phyloP scores from a whole-genome alignment of 164 flowering plant genomes.

The Pachysandra terminalis region DNA sequence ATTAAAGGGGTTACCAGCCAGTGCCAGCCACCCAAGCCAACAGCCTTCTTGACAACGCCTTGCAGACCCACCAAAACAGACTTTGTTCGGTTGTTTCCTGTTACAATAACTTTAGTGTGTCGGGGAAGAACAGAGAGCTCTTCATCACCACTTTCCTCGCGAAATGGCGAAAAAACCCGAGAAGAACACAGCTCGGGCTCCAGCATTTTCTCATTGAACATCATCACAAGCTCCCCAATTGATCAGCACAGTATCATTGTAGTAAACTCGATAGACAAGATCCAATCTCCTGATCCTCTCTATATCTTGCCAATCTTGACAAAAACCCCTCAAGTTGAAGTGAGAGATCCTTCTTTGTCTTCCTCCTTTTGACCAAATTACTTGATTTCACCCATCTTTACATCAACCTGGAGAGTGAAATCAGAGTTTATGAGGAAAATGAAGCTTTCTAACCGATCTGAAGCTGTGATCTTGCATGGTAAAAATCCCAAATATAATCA shows the following conservation, averaged over 20 bases:
- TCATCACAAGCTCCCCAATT: conserved; percentile 7
- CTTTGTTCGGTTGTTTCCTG: conserved; percentile 93
- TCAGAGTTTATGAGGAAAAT: background rate
- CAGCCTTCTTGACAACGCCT: conserved; percentile 99
- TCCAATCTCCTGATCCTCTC: background rate
- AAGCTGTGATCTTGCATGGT: background rate
- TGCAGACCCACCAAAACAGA: conserved; percentile 91
- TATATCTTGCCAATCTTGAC: background rate
- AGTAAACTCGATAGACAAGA: conserved; percentile 4
- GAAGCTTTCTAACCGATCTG: background rate
- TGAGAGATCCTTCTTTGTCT: too few species aligned
- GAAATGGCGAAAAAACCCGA: conserved; percentile 56
- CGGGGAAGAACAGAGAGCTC: conserved; percentile 90
- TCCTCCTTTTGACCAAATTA: too few species aligned
- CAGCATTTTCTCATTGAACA: conserved; percentile 39
- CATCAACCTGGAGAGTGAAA: conserved; percentile 1
- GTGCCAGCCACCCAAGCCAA: conserved; percentile 99
- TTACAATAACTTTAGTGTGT: conserved; percentile 92
- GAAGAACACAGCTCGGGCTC: conserved; percentile 61
- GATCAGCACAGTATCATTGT: background rate
- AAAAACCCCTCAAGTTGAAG: background rate
- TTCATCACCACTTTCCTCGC: conserved; percentile 88
- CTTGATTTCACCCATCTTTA: background rate
- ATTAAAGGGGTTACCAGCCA: conserved; percentile 70
- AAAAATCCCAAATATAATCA: background rate